A percentile compares a stretch with the other conserved stretches of the same genome.
phyloP scores from a whole-genome alignment of 2,329 filamentous ascomycete genomes.

The Sarocladium strictum region DNA sequence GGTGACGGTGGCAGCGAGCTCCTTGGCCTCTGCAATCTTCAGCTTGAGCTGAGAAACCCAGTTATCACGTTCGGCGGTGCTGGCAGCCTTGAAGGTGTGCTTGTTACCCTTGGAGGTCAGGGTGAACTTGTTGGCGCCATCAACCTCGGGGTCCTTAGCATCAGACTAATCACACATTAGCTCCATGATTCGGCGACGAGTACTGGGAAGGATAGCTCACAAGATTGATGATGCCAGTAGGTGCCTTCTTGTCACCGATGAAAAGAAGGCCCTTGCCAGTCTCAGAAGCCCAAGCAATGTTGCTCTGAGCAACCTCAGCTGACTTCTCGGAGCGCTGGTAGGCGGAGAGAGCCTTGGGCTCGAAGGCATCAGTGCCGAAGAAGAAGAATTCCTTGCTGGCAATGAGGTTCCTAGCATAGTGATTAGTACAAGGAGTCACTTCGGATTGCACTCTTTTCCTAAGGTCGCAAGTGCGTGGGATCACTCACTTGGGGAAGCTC shows the following conservation, averaged over 20 bases:
- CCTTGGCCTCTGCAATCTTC: conserved; percentile 81
- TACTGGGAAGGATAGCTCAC: too few relatives aligned
- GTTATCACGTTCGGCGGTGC: conserved; percentile 74
- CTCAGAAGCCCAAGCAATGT: conserved; percentile 83
- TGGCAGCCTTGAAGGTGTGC: conserved; percentile 85
- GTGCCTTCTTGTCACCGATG: conserved; percentile 78
- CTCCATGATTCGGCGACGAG: conserved; percentile 1
- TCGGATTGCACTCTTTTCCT: too few relatives aligned
- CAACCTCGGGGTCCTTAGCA: conserved; percentile 65
- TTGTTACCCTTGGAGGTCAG: conserved; percentile 84
- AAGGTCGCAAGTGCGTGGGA: not conserved
- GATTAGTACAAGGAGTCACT: too few relatives aligned
- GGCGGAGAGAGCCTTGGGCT: conserved; percentile 64
- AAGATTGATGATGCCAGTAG: conserved; percentile 77
- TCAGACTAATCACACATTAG: conserved; percentile 42
- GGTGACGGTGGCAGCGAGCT: conserved; percentile 64
- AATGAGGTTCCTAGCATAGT: conserved; percentile 65
- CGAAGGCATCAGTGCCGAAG: conserved; percentile 68
- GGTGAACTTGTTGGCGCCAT: conserved; percentile 75
- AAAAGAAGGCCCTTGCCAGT: conserved; percentile 95
- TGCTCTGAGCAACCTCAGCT: conserved; percentile 65
- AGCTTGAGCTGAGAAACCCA: conserved; percentile 83
- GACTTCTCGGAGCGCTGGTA: conserved; percentile 90
- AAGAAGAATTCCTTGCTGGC: conserved; percentile 93
- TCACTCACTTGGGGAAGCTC: conserved; percentile 77